phyloP scores from a whole-genome alignment of 2,329 filamentous ascomycete genomes.

The Rhinocladiella similis region DNA sequence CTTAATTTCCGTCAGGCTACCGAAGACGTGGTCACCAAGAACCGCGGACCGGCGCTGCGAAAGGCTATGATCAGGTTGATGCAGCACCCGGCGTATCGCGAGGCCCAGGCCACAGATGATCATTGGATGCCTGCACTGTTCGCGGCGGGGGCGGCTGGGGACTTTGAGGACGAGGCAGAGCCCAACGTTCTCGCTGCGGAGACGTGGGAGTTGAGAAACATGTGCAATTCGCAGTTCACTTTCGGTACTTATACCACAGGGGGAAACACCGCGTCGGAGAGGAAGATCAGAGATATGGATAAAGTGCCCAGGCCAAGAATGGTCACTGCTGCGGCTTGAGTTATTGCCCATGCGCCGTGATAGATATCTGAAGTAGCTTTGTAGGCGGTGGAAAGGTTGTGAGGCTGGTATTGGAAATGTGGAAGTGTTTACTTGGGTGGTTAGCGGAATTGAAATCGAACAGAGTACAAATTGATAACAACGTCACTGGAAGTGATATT shows the following conservation, averaged over 20 bases:
- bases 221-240: constrained; percentile 63
- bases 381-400: background rate
- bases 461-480: too few relatives aligned
- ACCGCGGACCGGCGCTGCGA: constrained; percentile 55
- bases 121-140: constrained; percentile 69
- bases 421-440: too few relatives aligned
- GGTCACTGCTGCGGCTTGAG: background rate
- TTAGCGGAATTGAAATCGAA: too few relatives aligned
- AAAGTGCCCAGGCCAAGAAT: background rate
- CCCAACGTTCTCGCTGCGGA: constrained; percentile 54
- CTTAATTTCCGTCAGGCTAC: constrained; percentile 67
- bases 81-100: constrained; percentile 66
- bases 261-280: background rate
- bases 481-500: too few relatives aligned
- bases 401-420: background rate
- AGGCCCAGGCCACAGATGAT: constrained; percentile 70
- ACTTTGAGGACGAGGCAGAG: constrained; percentile 46
- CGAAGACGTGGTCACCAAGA: constrained; percentile 59
- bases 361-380: background rate
- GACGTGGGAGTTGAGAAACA: constrained; percentile 65
- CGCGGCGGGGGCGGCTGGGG: constrained; percentile 58
- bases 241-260: constrained; percentile 45
- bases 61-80: constrained; percentile 61
- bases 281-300: background rate
- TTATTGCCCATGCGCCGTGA: background rate